Base-by-base conservation (phyloP, 495 filamentous ascomycete genomes). In the Chlorociboria aeruginascens region DNA sequence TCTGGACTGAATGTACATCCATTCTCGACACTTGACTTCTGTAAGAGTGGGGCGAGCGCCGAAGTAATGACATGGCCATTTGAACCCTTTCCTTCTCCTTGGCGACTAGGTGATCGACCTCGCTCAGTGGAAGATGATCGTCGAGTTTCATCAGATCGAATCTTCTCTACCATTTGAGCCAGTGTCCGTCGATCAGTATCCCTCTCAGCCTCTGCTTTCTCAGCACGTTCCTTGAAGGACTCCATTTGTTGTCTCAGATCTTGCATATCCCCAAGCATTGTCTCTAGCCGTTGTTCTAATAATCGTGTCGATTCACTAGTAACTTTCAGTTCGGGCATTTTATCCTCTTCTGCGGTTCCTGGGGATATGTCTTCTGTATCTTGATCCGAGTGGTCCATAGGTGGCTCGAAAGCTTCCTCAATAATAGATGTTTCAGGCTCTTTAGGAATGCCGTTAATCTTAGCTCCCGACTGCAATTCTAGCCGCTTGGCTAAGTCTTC, bases 111-210 rank as follows among this genome's bases (percentile, higher is more conserved):
- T 20, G 57, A 54, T 20, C 45, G 35, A 7, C 44, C 43, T 37
- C 57, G 51, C 29, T 57, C 57, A 10, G 45, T 60, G 8, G 57
- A 57, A 35, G 53, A 54, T 31, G 53, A 54, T 45, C 54, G 56
- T 30, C 62, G 56, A 36, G 54, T 45, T 32, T 87, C 81, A 47
- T 81, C 81, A 52, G 70, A 70, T 40, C 86, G 77, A 38, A 94
- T 79, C 29, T 82, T 82, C 55, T 85, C 77, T 12, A 96, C 81
- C 88, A 96, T 90, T 60, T 95, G 87, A 0, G 82, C 81, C 17
- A 98, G 66, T 1, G 81, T 85, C 59, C 81, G 81, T 43, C 81
- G 78, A 41, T 78, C 73, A 33, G 72, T 67, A 48, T 74, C 71
- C 25, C 76, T 72, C 52, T 95, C 87, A 14, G 72, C 69, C 59